A percentile compares a stretch with the other conserved stretches of the same genome.
Evolutionary conservation across 345 rosid genomes (phyloP).

Genomic region (Limnanthes douglasii): DNA sequence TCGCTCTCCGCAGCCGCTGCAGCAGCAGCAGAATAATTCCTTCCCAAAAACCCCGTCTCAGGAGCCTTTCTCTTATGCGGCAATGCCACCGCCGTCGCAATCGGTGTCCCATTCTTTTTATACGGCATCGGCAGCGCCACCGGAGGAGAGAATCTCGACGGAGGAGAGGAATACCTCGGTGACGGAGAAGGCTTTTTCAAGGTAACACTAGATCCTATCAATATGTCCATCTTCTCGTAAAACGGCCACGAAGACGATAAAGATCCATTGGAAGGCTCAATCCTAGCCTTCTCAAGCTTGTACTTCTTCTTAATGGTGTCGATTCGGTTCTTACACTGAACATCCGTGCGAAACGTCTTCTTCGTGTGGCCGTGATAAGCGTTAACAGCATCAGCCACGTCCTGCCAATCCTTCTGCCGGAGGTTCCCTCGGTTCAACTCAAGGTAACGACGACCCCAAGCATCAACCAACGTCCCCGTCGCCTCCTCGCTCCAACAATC

Average conservation of each 20-base stretch:
- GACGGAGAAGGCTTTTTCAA: conserved; percentile 26
- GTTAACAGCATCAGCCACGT: conserved; percentile 90
- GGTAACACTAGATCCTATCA: conserved; percentile 39
- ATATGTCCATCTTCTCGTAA: conserved; percentile 42
- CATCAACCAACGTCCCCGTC: conserved; percentile 78
- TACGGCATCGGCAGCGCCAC: conserved; percentile 19
- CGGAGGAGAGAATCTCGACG: conserved; percentile 28
- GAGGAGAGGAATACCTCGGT: conserved; percentile 12
- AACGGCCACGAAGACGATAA: conserved; percentile 67
- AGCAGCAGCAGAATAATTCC: conserved; percentile 74
- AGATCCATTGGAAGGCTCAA: conserved; percentile 37
- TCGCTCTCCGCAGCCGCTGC: conserved; percentile 47
- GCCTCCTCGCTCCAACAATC: conserved; percentile 99
- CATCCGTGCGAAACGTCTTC: conserved; percentile 88
- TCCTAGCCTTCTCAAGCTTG: conserved; percentile 81
- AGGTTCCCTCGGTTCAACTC: conserved; percentile 89
- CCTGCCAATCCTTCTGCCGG: conserved; percentile 99
- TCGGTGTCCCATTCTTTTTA: conserved; percentile 14
- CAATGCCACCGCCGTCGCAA: conserved; percentile 30
- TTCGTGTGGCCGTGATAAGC: conserved; percentile 53
- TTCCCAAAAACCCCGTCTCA: conserved; percentile 45
- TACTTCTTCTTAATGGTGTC: conserved; percentile 96
- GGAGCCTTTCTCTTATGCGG: conserved; percentile 21
- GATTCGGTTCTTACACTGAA: conserved; percentile 97
- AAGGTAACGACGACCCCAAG: conserved; percentile 86